Evolutionary conservation across 2,329 filamentous ascomycete genomes (phyloP).

Genomic region (Trichophyton simii): DNA sequence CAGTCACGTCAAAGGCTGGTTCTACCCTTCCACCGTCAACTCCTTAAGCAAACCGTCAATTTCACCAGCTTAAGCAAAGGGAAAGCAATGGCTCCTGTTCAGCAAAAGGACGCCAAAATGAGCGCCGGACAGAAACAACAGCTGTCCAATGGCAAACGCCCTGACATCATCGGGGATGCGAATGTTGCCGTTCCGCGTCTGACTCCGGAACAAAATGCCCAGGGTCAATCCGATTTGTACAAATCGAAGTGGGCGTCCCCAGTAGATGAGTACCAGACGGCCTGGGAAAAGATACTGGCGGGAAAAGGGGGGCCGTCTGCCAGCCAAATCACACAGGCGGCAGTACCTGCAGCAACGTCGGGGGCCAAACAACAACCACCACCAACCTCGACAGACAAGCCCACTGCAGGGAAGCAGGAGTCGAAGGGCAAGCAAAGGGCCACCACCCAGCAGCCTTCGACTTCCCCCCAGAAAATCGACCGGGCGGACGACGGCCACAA

Average conservation of each 20-base stretch:
- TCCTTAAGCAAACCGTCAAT: not conserved
- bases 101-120: constrained; percentile 1
- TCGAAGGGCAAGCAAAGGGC: not conserved
- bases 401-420: constrained; percentile 1
- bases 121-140: not conserved
- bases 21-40: not conserved
- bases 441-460: not conserved
- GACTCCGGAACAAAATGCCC: constrained; percentile 4
- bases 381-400: not conserved
- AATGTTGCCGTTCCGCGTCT: constrained; percentile 1
- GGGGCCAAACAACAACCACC: not conserved
- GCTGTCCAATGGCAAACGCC: not conserved
- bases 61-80: not conserved
- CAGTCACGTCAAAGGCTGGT: constrained; percentile 4
- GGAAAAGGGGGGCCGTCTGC: not conserved
- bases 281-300: not conserved
- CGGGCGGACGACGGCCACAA: not conserved
- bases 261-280: not conserved
- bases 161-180: not conserved
- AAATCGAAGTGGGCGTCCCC: not conserved
- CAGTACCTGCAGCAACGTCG: not conserved
- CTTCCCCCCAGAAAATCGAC: not conserved
- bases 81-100: not conserved
- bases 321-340: not conserved
- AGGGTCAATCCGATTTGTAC: not conserved